These are phyloP conservation scores for Diaporthe longicolla DNA, from an alignment of 2,329 filamentous ascomycete species.

Conservation along the genomic window DNA sequence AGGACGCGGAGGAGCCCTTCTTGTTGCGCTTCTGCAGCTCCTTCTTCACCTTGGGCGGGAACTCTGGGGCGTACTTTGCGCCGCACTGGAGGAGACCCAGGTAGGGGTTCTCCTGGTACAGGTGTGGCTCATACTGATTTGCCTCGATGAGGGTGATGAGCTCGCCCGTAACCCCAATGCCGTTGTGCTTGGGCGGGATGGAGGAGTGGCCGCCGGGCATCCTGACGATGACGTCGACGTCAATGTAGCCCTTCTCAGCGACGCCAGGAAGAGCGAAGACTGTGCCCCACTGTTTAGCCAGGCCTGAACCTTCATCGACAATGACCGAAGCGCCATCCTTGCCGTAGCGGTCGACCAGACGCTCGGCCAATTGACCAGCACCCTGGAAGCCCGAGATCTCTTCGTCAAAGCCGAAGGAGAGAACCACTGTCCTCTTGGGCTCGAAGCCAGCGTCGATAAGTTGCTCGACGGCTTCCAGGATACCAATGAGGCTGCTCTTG, in stretches of 20 bases:
- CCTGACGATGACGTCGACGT: slow-evolving; percentile 70
- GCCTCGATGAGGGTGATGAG: slow-evolving; percentile 63
- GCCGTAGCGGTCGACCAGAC: slow-evolving; percentile 66
- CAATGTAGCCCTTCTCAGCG: slow-evolving; percentile 73
- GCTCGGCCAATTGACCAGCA: slow-evolving; percentile 61
- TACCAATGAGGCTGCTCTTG: slow-evolving; percentile 72
- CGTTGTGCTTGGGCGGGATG: slow-evolving; percentile 68
- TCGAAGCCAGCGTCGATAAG: slow-evolving; percentile 66
- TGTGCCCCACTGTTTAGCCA: slow-evolving; percentile 59
- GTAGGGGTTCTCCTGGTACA: slow-evolving; percentile 59
- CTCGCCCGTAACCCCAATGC: slow-evolving; percentile 63
- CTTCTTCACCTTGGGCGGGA: slow-evolving; percentile 60
- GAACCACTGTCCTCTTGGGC: slow-evolving; percentile 68
- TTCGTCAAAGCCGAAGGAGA: slow-evolving; percentile 76
- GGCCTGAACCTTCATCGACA: slow-evolving; percentile 70
- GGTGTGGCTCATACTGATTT: slow-evolving; percentile 58
- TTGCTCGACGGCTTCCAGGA: slow-evolving; percentile 69
- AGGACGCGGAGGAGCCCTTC: slow-evolving; percentile 43
- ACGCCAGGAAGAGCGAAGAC: slow-evolving; percentile 70
- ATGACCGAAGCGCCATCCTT: slow-evolving; percentile 68
- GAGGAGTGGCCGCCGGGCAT: slow-evolving; percentile 74
- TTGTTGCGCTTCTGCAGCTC: slow-evolving; percentile 53
- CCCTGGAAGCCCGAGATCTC: slow-evolving; percentile 68
- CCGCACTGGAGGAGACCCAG: slow-evolving; percentile 57
- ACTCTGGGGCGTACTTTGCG: slow-evolving; percentile 59